Evolutionary conservation across 2,329 filamentous ascomycete genomes (phyloP).

Genomic region (Hypomyces rosellus): DNA sequence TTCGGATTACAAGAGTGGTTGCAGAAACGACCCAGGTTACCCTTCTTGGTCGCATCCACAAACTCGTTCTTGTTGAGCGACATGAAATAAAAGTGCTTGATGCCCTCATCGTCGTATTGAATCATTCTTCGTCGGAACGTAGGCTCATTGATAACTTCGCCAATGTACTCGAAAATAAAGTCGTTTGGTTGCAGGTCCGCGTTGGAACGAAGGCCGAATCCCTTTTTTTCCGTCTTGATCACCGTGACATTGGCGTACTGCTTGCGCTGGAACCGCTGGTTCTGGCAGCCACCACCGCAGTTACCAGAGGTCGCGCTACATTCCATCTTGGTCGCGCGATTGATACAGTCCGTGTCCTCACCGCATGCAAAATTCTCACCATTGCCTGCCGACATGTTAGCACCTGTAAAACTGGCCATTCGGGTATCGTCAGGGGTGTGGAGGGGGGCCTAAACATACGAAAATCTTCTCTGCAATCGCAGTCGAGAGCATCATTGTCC

Average conservation of each 20-base stretch:
- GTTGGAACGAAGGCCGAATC: conserved; percentile 83
- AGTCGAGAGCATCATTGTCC: conserved; percentile 85
- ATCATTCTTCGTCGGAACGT: conserved; percentile 85
- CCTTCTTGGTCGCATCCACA: conserved; percentile 94
- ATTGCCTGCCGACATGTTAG: conserved; percentile 37
- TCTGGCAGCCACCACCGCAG: conserved; percentile 83
- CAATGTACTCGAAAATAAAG: conserved; percentile 97
- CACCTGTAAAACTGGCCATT: conserved; percentile 10
- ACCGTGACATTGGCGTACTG: conserved; percentile 88
- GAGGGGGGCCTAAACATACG: conserved; percentile 53
- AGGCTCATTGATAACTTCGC: conserved; percentile 92
- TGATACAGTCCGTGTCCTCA: conserved; percentile 97
- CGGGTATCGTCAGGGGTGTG: conserved; percentile 12
- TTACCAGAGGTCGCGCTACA: conserved; percentile 73
- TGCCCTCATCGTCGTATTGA: conserved; percentile 90
- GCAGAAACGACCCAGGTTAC: conserved; percentile 93
- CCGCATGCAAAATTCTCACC: conserved; percentile 78
- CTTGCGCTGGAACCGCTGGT: conserved; percentile 87
- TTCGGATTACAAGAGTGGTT: conserved; percentile 99
- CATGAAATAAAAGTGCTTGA: conserved; percentile 99
- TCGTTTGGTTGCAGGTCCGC: conserved; percentile 70
- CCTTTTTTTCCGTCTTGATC: conserved; percentile 97
- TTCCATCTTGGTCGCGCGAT: conserved; percentile 96
- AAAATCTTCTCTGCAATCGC: conserved; percentile 92
- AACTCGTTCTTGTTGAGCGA: conserved; percentile 94